Evolutionary conservation across 2,329 filamentous ascomycete species (phyloP), one percentile per base, ranked within the genome.

Genomic region (Aspergillus ruber): DNA sequence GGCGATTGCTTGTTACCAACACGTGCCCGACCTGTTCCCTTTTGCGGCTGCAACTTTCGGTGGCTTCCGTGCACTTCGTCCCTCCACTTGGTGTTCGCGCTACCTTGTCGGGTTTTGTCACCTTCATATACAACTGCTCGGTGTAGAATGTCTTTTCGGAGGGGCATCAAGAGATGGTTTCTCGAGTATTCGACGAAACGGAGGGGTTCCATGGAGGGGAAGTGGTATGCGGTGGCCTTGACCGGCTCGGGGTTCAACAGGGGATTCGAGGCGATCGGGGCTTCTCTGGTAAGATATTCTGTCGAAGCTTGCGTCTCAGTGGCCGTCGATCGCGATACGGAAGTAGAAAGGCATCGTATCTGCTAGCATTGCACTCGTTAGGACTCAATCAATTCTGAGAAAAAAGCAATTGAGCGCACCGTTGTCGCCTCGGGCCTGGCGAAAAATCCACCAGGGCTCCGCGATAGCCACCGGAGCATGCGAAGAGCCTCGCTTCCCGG

Each of bases 71-170:
- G 82, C 20, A 98, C 85, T 52, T 97, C 89, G 63, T 72, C 82
- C 50, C 91, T 82, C 60, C 82, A 93, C 75, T 94, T 94, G 53
- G 82, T 82, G 57, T 76, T 85, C 41, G 90, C 93, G 2, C 89
- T 94, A 55, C 93, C 93, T 67, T 90, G 85, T 25, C 93, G 85
- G 47, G 88, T 86, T 63, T 77, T 81, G 74, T 97, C 91, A 57
- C 88, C 93, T 74, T 98, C 93, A 76, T 86, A 97, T 58, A 95
- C 74, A 49, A 98, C 82, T 49, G 93, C 93, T 55, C 88, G 83
- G 74, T 98, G 91, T 46, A 98, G 83, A 55, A 98, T 83, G 68
- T 98, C 93, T 66, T 86, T 84, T 50, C 93, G 86, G 42, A 95
- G 79, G 2, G 93, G 93, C 29, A 97, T 81, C 64, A 87, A 76